These are phyloP conservation scores for Metschnikowia kofuensis DNA, from an alignment of 805 yeast genomes.

Conservation along the genomic window DNA sequence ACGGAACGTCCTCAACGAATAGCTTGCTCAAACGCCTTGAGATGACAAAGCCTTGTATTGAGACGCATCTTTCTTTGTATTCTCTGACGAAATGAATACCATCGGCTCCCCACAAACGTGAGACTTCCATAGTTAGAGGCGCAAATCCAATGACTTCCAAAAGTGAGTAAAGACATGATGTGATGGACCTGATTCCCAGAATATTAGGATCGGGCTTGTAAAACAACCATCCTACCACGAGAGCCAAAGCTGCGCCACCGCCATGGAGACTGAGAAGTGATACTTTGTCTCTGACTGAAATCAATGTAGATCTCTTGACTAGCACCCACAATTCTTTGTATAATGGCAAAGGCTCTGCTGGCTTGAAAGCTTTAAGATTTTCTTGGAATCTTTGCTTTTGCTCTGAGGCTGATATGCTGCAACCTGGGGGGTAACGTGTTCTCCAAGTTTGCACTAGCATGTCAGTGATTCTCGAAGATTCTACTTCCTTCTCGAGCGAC, in stretches of 20 bases:
- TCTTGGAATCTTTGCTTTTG: slow-evolving; percentile 14
- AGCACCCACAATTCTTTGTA: slow-evolving; percentile 29
- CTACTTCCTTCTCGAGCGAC: slow-evolving; percentile 13
- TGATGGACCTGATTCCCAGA: slow-evolving; percentile 62
- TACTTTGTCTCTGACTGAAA: slow-evolving; percentile 31
- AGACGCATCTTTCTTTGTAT: slow-evolving; percentile 63
- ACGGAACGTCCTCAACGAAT: slow-evolving; percentile 64
- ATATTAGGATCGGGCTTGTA: slow-evolving; percentile 57
- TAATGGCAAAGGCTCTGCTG: slow-evolving; percentile 25
- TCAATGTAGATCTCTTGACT: slow-evolving; percentile 32
- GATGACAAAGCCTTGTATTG: slow-evolving; percentile 63
- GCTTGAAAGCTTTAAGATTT: slow-evolving; percentile 19
- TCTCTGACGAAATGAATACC: slow-evolving; percentile 50
- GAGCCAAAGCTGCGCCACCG: slow-evolving; percentile 49
- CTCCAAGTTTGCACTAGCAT: slow-evolving; percentile 14
- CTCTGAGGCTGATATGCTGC: slow-evolving; percentile 13
- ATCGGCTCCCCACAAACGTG: slow-evolving; percentile 38
- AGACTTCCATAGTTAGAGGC: slow-evolving; percentile 39
- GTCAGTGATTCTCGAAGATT: slow-evolving; percentile 10
- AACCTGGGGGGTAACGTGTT: slow-evolving; percentile 2
- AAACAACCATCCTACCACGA: slow-evolving; percentile 75
- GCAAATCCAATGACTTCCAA: slow-evolving; percentile 40
- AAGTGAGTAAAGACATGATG: slow-evolving; percentile 35
- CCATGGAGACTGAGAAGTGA: slow-evolving; percentile 36
- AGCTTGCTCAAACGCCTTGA: slow-evolving; percentile 66